Percentiles rank a stretch among this genome's conserved stretches.
These are phyloP conservation scores for grape (Vitis vinifera) DNA, from an alignment of 164 flowering plant genomes.

Conservation along the genomic window DNA sequence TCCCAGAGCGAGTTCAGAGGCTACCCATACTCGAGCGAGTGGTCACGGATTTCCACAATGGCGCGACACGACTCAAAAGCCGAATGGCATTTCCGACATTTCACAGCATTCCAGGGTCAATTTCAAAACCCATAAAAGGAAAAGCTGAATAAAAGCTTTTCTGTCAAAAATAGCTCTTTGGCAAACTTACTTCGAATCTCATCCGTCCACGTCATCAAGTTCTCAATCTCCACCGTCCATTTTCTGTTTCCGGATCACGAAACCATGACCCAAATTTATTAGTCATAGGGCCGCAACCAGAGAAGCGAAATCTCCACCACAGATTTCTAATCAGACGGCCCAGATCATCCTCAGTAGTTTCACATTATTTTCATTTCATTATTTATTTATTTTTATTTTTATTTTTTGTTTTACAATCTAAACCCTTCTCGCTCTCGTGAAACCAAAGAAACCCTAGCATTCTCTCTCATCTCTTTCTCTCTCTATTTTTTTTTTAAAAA, in stretches of 20 bases:
- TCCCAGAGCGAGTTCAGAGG: background rate
- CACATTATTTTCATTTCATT: slow-evolving; percentile 14
- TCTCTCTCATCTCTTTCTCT: slow-evolving; percentile 20
- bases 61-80: slow-evolving; percentile 8
- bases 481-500: slow-evolving; percentile 17
- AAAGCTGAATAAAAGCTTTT: slow-evolving; percentile 2
- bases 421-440: slow-evolving; percentile 43
- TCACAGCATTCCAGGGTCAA: background rate
- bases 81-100: slow-evolving; percentile 12
- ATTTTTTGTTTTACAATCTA: slow-evolving; percentile 34
- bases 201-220: slow-evolving; percentile 14
- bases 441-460: slow-evolving; percentile 57
- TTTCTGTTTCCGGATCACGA: slow-evolving; percentile 22
- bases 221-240: slow-evolving; percentile 18
- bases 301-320: slow-evolving; percentile 12
- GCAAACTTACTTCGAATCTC: slow-evolving; percentile 9
- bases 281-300: slow-evolving; percentile 9
- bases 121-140: background rate
- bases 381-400: slow-evolving; percentile 11
- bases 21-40: background rate
- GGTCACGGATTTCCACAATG: background rate
- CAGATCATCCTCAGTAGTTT: background rate
- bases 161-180: background rate
- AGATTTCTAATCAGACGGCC: slow-evolving; percentile 22
- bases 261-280: slow-evolving; percentile 10